phyloP scores from a whole-genome alignment of 139 green algal genomes.

The Closterium sp. region DNA sequence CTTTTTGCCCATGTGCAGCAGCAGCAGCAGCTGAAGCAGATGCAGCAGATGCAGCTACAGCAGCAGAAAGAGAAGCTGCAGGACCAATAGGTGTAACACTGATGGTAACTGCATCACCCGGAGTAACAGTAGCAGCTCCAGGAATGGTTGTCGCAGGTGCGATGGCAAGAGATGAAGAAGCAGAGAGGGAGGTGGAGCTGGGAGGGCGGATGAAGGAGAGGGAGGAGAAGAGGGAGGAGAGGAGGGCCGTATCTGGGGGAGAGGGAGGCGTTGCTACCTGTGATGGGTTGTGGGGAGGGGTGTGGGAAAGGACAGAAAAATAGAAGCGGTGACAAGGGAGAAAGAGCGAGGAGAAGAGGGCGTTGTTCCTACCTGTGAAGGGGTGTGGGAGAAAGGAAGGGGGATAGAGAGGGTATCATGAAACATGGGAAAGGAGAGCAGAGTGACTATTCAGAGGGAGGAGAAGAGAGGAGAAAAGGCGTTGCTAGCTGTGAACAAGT shows the following conservation, averaged over 20 bases:
- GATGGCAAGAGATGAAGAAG: not conserved
- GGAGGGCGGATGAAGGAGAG: not conserved
- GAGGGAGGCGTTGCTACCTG: not conserved
- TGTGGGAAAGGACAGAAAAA: no score
- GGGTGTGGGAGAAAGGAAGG: not conserved
- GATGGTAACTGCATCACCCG: not conserved
- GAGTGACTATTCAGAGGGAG: no score
- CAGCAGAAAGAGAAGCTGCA: not conserved
- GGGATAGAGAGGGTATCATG: no score
- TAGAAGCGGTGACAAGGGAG: no score
- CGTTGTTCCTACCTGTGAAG: not conserved
- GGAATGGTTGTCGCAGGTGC: not conserved
- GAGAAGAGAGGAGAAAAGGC: no score
- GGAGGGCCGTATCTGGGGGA: not conserved
- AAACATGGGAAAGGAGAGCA: no score
- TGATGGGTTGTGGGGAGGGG: not conserved
- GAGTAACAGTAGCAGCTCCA: no score
- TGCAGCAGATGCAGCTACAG: not conserved
- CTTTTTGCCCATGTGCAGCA: not conserved
- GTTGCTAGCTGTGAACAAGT: no score
- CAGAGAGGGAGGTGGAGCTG: not conserved
- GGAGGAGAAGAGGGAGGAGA: not conserved
- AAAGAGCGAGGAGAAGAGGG: not conserved
- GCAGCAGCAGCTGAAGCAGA: not conserved
- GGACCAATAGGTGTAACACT: not conserved